These are phyloP conservation scores for Rubroboletus pulcherrimus DNA, from an alignment of 768 basidiomycete species.

Conservation along the genomic window DNA sequence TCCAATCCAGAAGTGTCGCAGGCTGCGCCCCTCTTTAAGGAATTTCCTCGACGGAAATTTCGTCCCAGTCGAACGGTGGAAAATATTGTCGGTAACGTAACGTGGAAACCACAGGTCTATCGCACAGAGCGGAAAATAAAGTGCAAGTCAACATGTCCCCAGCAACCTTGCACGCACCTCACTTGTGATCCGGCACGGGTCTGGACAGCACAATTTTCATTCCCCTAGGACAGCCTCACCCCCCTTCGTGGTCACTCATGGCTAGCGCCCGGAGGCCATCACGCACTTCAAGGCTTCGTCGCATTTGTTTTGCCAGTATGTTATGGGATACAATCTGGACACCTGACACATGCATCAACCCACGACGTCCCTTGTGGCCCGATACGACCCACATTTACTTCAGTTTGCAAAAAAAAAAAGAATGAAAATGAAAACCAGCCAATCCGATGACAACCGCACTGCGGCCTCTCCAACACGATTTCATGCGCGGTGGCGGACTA, in stretches of 20 bases:
- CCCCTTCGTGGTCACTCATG: neutral
- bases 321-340: conserved; percentile 6
- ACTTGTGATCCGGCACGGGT: conserved; percentile 11
- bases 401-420: conserved; percentile 1
- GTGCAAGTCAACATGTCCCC: conserved; percentile 6
- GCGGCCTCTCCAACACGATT: neutral
- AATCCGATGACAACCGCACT: conserved; percentile 7
- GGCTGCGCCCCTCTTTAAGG: conserved; percentile 10
- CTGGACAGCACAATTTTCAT: conserved; percentile 17
- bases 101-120: conserved; percentile 17
- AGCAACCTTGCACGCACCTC: conserved; percentile 19
- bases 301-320: conserved; percentile 4
- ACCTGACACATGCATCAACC: conserved; percentile 18
- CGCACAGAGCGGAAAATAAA: conserved; percentile 20
- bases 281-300: conserved; percentile 6
- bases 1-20: conserved; percentile 11
- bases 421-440: neutral
- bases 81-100: conserved; percentile 25
- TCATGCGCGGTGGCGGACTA: conserved; percentile 13
- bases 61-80: conserved; percentile 2
- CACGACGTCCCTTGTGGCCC: conserved; percentile 7
- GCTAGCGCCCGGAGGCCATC: conserved; percentile 2
- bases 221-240: conserved; percentile 23
- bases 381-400: conserved; percentile 6
- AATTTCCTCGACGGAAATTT: conserved; percentile 16